A percentile compares a stretch with the other conserved stretches of the same genome.
phyloP scores from a whole-genome alignment of 192 early-diverging fungal genomes.

The Coemansia sp. region DNA sequence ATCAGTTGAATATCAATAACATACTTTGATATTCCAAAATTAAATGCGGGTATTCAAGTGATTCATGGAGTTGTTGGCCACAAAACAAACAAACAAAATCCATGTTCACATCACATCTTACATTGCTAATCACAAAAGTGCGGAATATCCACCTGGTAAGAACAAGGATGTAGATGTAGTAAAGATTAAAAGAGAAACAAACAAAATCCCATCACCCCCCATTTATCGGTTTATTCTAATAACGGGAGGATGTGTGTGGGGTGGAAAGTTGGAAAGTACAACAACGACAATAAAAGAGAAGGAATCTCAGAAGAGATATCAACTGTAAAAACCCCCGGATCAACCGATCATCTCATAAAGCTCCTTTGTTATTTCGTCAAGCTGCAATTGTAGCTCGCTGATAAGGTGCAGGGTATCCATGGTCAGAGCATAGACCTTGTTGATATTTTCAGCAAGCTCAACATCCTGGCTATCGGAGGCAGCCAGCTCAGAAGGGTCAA shows the following conservation, averaged over 20 bases:
- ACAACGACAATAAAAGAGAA: neutral
- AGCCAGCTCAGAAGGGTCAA: constrained; percentile 20
- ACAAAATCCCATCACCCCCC: neutral
- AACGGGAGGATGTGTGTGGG: too few species aligned
- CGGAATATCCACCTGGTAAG: neutral
- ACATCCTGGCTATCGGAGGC: constrained; percentile 7
- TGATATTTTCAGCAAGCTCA: constrained; percentile 34
- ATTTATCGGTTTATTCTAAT: too few species aligned
- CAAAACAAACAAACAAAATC: too few species aligned
- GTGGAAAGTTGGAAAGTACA: neutral
- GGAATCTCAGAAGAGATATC: neutral
- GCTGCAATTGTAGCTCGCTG: constrained; percentile 38
- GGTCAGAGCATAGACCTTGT: constrained; percentile 31
- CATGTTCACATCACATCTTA: too few species aligned
- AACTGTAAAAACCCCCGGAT: neutral
- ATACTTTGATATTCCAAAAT: too few species aligned
- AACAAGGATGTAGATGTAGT: neutral
- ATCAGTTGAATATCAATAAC: too few species aligned
- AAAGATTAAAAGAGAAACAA: neutral
- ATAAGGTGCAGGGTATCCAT: constrained; percentile 34
- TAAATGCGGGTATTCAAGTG: too few species aligned
- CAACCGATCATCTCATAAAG: constrained; percentile 32
- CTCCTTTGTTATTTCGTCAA: constrained; percentile 41
- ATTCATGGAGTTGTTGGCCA: too few species aligned
- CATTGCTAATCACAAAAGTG: neutral